Base-by-base conservation (phyloP, 2,329 filamentous ascomycete species). In the Pseudofabraea citricarpa region DNA sequence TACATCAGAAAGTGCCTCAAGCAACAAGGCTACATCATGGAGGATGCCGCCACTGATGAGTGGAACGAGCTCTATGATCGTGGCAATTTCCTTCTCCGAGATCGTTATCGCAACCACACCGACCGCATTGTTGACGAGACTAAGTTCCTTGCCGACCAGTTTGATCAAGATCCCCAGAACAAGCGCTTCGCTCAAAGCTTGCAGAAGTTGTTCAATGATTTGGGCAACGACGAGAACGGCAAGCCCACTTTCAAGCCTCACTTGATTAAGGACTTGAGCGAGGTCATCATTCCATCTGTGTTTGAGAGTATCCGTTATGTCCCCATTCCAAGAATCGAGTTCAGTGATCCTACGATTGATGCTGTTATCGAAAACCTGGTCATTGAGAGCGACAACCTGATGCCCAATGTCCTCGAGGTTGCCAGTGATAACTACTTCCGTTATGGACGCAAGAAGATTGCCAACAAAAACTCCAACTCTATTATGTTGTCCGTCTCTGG, bases 321-420 rank as follows among this genome's bases (percentile, higher is more conserved):
- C 12, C 90, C 93, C 4, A 80, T 98, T 39, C 93, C 93, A 18
- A 86, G 93, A 44, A 95, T 98, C 48, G 93, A 98, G 70, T 93
- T 90, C 60, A 85, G 81, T 1, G 93, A 97, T 56, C 75, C 78
- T 2, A 81, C 84, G 73, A 74, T 95, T 40, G 93, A 98, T 65
- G 85, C 85, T 38, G 79, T 97, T 38, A 79, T 98, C 35, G 93
- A 98, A 72, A 98, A 98, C 65, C 72, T 98, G 9, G 85, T 96
- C 36, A 78, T 98, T 41, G 93, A 98, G 70, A 90, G 88, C 53
- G 90, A 97, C 72, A 98, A 98, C 69, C 82, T 98, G 56, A 89
- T 90, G 69, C 93, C 93, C 51, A 98, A 98, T 57, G 76, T 91
- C 5, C 66, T 95, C 29, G 91, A 98, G 65, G 76, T 97, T 49